Evolutionary conservation across 2,329 filamentous ascomycete species (phyloP), one percentile per base, ranked within the genome.

Genomic region (Xenosphaeropsis pyriputrescens): DNA sequence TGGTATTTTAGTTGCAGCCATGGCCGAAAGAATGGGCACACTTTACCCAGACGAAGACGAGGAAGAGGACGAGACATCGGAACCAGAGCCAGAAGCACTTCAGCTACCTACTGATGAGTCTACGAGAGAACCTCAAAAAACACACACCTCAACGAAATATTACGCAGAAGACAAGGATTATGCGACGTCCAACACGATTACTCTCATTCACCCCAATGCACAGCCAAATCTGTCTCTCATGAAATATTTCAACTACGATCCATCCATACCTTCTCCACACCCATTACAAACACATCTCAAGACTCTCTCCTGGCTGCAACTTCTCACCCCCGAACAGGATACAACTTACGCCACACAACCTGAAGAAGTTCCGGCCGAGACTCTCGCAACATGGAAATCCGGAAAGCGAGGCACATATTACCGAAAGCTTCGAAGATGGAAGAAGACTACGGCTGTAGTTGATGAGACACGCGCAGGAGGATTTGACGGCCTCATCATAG

Each of bases 161-260:
- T 49, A 37, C 45, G 50, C 36, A 32, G 49, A 38, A 32, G n/a
- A 48, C 18, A 38, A 35, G 9, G 38, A 45, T 15, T 49, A 47
- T 38, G 50, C 37, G 45, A 50, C 36, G 30, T 49, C 38, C 32
- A 94, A 85, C 59, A 89, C 79, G 42, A 74, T 85, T 45, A 93
- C 86, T 1, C 57, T 93, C 37, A 60, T 94, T 26, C 86, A 94
- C 57, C 63, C 79, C 37, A 85, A 88, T 57, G 73, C 79, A 19
- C 86, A 94, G 57, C 83, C 86, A 2, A 96, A 95, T 55, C 73
- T 96, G 41, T 79, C 79, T 14, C 71, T 91, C 35, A 70, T 98
- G 15, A 84, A 84, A 55, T 93, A 94, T 65, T 96, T 93, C 61
- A 75, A 76, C 56, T 96, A 79, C 61, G 85, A 93, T 58, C 64